phyloP scores from a whole-genome alignment of 2,329 filamentous ascomycete genomes.

The Geosmithia flava region DNA sequence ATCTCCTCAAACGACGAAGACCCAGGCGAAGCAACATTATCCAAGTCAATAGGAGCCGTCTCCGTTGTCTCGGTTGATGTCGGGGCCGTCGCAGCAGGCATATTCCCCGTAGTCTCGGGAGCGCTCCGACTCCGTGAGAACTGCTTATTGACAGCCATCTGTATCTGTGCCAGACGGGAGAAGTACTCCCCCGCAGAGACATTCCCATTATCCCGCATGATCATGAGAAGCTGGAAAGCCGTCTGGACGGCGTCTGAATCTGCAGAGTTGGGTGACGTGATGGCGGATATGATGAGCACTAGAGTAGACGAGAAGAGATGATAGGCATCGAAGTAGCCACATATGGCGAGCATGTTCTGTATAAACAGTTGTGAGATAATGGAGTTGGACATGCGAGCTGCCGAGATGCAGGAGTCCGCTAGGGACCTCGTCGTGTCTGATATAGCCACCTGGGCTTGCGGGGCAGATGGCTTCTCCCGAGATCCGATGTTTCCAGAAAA shows the following conservation, averaged over 20 bases:
- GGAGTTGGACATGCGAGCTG: slow-evolving; percentile 5
- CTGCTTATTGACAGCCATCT: slow-evolving; percentile 5
- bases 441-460: not conserved
- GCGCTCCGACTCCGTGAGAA: slow-evolving; percentile 1
- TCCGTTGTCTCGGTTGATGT: not conserved
- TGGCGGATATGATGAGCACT: slow-evolving; percentile 6
- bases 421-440: slow-evolving; percentile 6
- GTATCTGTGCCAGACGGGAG: slow-evolving; percentile 5
- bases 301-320: slow-evolving; percentile 6
- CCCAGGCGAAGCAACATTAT: not conserved
- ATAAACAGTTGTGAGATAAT: slow-evolving; percentile 6
- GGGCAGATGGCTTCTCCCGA: not conserved
- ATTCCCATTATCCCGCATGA: slow-evolving; percentile 6
- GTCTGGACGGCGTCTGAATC: slow-evolving; percentile 7
- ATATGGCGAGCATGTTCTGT: slow-evolving; percentile 6
- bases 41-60: not conserved
- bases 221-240: slow-evolving; percentile 5
- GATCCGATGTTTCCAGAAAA: not conserved
- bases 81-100: not conserved
- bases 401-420: slow-evolving; percentile 5
- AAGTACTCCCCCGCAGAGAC: slow-evolving; percentile 4
- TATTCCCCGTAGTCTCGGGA: not conserved
- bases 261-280: slow-evolving; percentile 5
- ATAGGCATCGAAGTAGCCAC: slow-evolving; percentile 6
- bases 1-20: not conserved